phyloP scores from a whole-genome alignment of 1,139 yeast genomes.

The Geotrichum carabidarum region DNA sequence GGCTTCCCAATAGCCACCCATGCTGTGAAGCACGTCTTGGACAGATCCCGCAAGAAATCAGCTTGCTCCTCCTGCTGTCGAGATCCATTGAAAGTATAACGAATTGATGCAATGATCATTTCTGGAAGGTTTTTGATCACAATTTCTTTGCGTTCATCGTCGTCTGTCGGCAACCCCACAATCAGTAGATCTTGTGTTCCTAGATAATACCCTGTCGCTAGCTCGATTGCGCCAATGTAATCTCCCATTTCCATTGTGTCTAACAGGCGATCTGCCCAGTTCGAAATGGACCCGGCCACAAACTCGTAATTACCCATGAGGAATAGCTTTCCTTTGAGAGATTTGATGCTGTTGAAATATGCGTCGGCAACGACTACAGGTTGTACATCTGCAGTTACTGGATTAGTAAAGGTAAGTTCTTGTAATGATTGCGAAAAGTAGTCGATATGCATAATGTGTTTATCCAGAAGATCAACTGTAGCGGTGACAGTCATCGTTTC shows the following conservation, averaged over 20 bases:
- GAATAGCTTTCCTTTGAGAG: conserved; percentile 46
- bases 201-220: conserved; percentile 51
- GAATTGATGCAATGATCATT: conserved; percentile 51
- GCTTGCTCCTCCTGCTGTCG: conserved; percentile 19
- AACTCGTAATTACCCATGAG: conserved; percentile 48
- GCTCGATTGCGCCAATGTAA: conserved; percentile 52
- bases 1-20: conserved; percentile 40
- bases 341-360: conserved; percentile 38
- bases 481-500: conserved; percentile 39
- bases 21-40: conserved; percentile 42
- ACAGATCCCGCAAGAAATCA: conserved; percentile 26
- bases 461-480: conserved; percentile 44
- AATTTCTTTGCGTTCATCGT: conserved; percentile 43
- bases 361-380: conserved; percentile 36
- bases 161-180: conserved; percentile 52
- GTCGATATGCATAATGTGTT: conserved; percentile 44
- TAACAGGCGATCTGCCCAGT: conserved; percentile 68
- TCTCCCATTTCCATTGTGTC: conserved; percentile 46
- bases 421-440: conserved; percentile 33
- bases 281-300: conserved; percentile 53
- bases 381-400: conserved; percentile 19
- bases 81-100: conserved; percentile 36
- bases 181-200: conserved; percentile 47
- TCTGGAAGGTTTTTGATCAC: conserved; percentile 55
- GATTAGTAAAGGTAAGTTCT: conserved; percentile 25